Evolutionary conservation across 2,329 filamentous ascomycete genomes (phyloP), one percentile per base, ranked within the genome.

Genomic region (Pyrenochaeta sp.): DNA sequence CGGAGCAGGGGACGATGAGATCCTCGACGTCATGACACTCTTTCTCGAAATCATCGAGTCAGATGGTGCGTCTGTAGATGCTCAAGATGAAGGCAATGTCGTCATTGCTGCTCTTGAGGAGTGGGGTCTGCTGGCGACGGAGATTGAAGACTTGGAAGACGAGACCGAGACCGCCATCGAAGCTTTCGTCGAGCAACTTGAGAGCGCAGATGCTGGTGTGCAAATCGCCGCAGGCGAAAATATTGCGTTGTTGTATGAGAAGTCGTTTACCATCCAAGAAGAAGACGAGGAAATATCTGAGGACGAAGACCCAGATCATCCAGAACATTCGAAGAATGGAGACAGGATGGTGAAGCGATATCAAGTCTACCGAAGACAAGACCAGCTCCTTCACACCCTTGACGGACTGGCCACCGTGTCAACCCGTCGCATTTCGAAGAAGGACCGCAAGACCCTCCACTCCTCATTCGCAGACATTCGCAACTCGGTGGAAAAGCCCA

Each of bases 221-320:
- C 91, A 95, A 67, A 86, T 91, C 40, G 86, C 89, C 3, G 89
- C 91, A 0, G 91, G 89, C 3, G 85, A 89, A 68, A 91, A 91
- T 72, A 92, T 96, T 54, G 92, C 92, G 0, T 80, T 96, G 9
- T 81, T 96, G 10, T 94, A 91, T 66, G 92, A 97, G 74, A 89
- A 90, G 57, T 85, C 83, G 53, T 87, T 84, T 71, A 85, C 83
- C 0, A 81, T 82, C 31, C 77, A 79, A 43, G 84, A 86, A 64
- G 83, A 85, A 11, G 83, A 84, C 53, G 84, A 89, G 52, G 77
- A 79, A 56, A 54, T 77, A 59, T 76, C 75, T 12, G 82, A 85
- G 35, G 78, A 81, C 1, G 78, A 80, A 5, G 81, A 82, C 31
- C 77, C 81, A 3, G 76, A 81, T 2, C 74, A 79, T 12, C 74